These are phyloP conservation scores for Aspergillus uvarum DNA, from an alignment of 2,329 filamentous ascomycete genomes.

Conservation along the genomic window DNA sequence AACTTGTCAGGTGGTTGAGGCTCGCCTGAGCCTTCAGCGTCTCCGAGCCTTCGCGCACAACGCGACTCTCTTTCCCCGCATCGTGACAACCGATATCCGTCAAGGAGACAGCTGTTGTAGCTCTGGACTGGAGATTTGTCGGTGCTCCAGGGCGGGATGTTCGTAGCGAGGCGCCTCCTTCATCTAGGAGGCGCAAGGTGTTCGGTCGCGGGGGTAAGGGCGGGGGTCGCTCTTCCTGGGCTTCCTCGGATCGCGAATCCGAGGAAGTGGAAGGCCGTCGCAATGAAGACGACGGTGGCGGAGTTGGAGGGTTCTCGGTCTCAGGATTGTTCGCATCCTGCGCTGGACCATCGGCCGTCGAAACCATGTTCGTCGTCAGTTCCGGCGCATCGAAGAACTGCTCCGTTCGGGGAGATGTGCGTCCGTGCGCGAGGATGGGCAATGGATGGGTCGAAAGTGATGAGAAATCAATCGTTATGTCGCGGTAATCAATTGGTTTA, in stretches of 20 bases:
- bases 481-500: neutral
- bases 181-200: slow-evolving; percentile 37
- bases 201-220: slow-evolving; percentile 49
- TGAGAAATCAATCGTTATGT: neutral
- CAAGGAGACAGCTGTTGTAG: slow-evolving; percentile 82
- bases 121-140: slow-evolving; percentile 55
- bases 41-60: slow-evolving; percentile 30
- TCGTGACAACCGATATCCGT: slow-evolving; percentile 77
- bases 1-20: slow-evolving; percentile 45
- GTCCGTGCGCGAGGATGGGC: neutral
- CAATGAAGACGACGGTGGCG: slow-evolving; percentile 9
- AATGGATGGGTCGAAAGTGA: neutral
- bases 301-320: neutral
- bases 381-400: slow-evolving; percentile 13
- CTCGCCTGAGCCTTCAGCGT: slow-evolving; percentile 37
- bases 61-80: slow-evolving; percentile 64
- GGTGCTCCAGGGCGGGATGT: slow-evolving; percentile 35
- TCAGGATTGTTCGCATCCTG: slow-evolving; percentile 5
- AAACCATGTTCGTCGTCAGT: slow-evolving; percentile 13
- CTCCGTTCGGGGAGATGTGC: slow-evolving; percentile 2
- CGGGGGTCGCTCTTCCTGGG: slow-evolving; percentile 40
- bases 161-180: slow-evolving; percentile 34
- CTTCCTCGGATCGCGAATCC: slow-evolving; percentile 20
- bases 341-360: slow-evolving; percentile 8
- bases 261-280: slow-evolving; percentile 19